Evolutionary conservation across 2,329 filamentous ascomycete genomes (phyloP), one percentile per base, ranked within the genome.

Genomic region (Alternaria burnsii): DNA sequence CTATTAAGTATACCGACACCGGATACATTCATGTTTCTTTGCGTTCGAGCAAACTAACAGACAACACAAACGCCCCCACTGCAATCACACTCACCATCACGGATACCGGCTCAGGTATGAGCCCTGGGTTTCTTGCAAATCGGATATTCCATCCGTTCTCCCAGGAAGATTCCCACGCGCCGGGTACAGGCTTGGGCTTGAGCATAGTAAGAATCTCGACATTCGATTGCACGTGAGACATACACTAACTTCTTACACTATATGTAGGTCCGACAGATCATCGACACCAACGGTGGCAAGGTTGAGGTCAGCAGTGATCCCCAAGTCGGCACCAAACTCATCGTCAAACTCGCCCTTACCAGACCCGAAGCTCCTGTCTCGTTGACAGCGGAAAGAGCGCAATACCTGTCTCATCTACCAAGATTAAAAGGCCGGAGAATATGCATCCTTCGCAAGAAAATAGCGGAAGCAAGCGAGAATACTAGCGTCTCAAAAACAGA

Each of bases 41-140:
- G 2, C 63, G 70, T 12, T 61, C 64, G 4, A 62, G 52, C 12
- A 52, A 59, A 0, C 14, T 48, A 11, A 24, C 43, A 0, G 55
- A 62, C 18, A 50, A 51, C 1, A 53, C 56, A 18, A 58, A 58
- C 16, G 41, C 59, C 3, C 50, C 61, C 2, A 61, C 59, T 10
- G 63, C 61, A 1, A 47, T 78, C 9, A 67, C 66, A 14, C 61
- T 88, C 4, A 72, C 69, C 4, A 64, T 78, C n/a, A 70, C 66
- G 3, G 76, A 79, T 43, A 69, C 76, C 2, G 76, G 76, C 2
- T 61, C 53, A 8, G 77, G 77, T 1, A 79, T 79, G 70, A 73
- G 69, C n/a, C 55, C 70, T 5, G 60, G 64, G 6, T 79, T 76
- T 36, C 69, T 78, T 1, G 65, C 72, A 42, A 70, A 75, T 36